Conservation (phyloP, 2,329 filamentous ascomycete genomes). For the Leptographium flavum region DNA sequence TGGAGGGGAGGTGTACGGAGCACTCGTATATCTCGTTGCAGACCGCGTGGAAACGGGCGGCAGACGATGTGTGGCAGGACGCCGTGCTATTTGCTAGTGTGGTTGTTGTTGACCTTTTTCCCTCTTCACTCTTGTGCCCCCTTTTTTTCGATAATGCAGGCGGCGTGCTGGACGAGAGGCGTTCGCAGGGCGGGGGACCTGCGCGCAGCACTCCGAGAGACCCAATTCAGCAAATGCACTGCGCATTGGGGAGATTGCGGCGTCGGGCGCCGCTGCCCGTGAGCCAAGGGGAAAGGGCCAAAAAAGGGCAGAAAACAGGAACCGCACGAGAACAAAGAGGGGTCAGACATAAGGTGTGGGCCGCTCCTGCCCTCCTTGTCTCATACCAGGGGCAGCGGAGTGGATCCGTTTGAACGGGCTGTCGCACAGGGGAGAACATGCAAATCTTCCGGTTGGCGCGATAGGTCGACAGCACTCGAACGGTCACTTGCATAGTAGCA, state of each 20-base stretch:
- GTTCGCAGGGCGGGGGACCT: too few relatives aligned
- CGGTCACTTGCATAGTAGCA: too few relatives aligned
- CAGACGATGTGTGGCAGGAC: not conserved
- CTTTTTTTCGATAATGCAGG: not conserved
- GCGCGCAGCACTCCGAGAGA: too few relatives aligned
- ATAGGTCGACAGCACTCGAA: too few relatives aligned
- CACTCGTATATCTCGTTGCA: too few relatives aligned
- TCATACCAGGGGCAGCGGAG: not conserved
- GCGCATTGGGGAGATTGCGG: not conserved
- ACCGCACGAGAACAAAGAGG: constrained; percentile 1
- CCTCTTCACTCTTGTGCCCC: not conserved
- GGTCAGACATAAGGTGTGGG: not conserved
- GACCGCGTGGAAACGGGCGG: not conserved
- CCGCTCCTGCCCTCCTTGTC: not conserved
- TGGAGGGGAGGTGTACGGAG: not conserved
- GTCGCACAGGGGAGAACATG: not conserved
- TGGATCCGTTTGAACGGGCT: not conserved
- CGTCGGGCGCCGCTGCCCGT: not conserved
- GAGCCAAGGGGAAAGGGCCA: not conserved
- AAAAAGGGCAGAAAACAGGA: not conserved
- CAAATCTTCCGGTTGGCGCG: not conserved
- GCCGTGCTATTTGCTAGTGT: not conserved
- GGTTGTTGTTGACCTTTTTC: not conserved
- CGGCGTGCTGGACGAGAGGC: not conserved
- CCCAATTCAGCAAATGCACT: too few relatives aligned